Percentiles rank a stretch among this genome's conserved stretches.
Evolutionary conservation across 805 yeast species (phyloP).

Genomic region (Lipomyces lipofer): DNA sequence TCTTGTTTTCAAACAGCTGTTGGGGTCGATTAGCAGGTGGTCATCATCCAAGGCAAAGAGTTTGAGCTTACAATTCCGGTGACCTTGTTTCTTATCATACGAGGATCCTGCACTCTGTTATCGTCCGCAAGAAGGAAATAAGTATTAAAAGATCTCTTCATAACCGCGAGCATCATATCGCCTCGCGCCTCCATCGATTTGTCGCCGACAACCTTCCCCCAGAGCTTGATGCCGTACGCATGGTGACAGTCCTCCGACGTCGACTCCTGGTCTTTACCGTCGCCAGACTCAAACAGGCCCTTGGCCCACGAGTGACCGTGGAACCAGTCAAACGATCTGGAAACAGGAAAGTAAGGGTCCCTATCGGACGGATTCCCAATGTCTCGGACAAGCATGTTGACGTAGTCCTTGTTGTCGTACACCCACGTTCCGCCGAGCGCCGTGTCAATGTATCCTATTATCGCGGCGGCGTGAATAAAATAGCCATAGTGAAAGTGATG

Average conservation of each 20-base stretch:
- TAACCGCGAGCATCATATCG: constrained; percentile 58
- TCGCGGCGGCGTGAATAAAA: constrained; percentile 78
- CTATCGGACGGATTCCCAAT: constrained; percentile 59
- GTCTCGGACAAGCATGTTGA: constrained; percentile 63
- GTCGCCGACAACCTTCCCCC: constrained; percentile 64
- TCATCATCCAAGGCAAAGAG: not conserved
- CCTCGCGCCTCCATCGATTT: constrained; percentile 54
- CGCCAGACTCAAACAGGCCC: constrained; percentile 62
- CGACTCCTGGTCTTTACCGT: constrained; percentile 73
- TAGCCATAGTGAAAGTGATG: constrained; percentile 89
- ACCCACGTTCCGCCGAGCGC: constrained; percentile 58
- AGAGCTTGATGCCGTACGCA: constrained; percentile 65
- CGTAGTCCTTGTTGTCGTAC: constrained; percentile 51
- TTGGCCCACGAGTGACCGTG: constrained; percentile 76
- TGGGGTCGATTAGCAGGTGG: not conserved
- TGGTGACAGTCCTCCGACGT: constrained; percentile 71
- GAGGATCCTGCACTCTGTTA: constrained; percentile 53
- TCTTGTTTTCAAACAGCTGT: constrained; percentile 61
- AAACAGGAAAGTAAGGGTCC: constrained; percentile 63
- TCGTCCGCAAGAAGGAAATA: constrained; percentile 55
- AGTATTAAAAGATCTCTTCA: constrained; percentile 53
- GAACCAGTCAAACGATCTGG: constrained; percentile 69
- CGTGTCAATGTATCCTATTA: constrained; percentile 65
- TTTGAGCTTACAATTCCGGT: constrained; percentile 51
- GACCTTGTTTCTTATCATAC: constrained; percentile 58